Evolutionary conservation across 2,329 filamentous ascomycete genomes (phyloP), one percentile per base, ranked within the genome.

Genomic region (Talaromyces pinophilus): DNA sequence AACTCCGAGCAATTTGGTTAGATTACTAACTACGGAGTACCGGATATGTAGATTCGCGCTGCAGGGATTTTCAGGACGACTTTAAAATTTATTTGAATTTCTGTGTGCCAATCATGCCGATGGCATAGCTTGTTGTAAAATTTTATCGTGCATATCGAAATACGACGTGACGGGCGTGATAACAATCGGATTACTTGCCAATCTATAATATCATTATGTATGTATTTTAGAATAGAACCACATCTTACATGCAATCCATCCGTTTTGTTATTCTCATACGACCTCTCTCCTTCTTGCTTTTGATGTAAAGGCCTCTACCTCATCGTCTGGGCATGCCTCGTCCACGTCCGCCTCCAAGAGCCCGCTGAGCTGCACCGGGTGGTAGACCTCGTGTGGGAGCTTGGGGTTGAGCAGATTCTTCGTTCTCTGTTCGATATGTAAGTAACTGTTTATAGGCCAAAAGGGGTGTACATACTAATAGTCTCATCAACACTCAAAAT

Each of bases 401-500:
- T 79, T 96, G 92, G 28, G 93, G 91, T 78, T 88, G 84, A 73
- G 89, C 86, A 74, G 92, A 96, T 83, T 98, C 93, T 83, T 99
- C 92, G 81, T 99, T 99, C 81, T 87, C 84, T 86, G 78, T 74
- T 57, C 61, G 38, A 67, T 50, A 11, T 35, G 17, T 40, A 50
- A 38, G 38, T 33, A 46, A 25, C 19, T n/a, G 62, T 52, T 59
- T 25, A 68, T 22, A 48, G 7, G 35, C 19, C 17, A 42, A 22
- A 22, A 15, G 28, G 50, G n/a, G 33, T 17, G 62, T 63, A 76
- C 83, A 73, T 82, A 87, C 89, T 93, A 81, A 99, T 98, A 40
- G 95, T 99, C 87, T 99, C 95, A 77, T 99, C 95, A 65, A 99
- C 95, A 73, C 92, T 91, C 74, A 99, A 82, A 72, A 99, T 98